These are phyloP conservation scores for Wickerhamiella cacticola DNA, from an alignment of 805 yeast genomes.

Conservation along the genomic window DNA sequence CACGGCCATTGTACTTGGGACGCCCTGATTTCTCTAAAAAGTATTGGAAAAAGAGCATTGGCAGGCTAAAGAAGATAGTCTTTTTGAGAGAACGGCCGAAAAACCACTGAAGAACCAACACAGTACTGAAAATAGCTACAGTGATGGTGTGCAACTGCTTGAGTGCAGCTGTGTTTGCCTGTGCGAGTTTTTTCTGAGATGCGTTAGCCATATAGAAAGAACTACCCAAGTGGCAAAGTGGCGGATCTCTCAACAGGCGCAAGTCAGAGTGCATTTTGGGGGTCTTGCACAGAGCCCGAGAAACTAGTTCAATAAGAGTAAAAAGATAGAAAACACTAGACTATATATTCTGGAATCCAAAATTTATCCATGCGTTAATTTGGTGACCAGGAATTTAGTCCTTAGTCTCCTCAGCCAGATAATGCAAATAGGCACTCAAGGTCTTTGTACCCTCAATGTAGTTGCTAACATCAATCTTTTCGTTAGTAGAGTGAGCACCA, in stretches of 20 bases:
- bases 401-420: constrained; percentile 41
- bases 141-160: constrained; percentile 30
- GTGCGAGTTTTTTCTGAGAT: constrained; percentile 34
- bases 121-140: constrained; percentile 31
- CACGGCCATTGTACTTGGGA: constrained; percentile 41
- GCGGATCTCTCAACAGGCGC: too few relatives aligned
- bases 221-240: neutral
- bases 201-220: constrained; percentile 33
- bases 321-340: neutral
- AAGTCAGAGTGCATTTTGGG: too few relatives aligned
- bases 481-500: constrained; percentile 97
- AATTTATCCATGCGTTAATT: neutral
- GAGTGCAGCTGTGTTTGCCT: constrained; percentile 27
- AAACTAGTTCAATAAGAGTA: too few relatives aligned
- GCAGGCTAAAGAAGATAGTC: constrained; percentile 34
- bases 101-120: constrained; percentile 31
- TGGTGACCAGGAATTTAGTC: too few relatives aligned
- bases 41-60: constrained; percentile 37
- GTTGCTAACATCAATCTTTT: constrained; percentile 78
- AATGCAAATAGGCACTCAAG: constrained; percentile 85
- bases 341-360: neutral
- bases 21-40: constrained; percentile 49
- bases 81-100: constrained; percentile 39
- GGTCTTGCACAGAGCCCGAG: too few relatives aligned
- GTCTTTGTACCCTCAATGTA: constrained; percentile 91